Evolutionary conservation across 495 filamentous ascomycete species (phyloP), one percentile per base, ranked within the genome.

Genomic region (Amorphotheca resinae): DNA sequence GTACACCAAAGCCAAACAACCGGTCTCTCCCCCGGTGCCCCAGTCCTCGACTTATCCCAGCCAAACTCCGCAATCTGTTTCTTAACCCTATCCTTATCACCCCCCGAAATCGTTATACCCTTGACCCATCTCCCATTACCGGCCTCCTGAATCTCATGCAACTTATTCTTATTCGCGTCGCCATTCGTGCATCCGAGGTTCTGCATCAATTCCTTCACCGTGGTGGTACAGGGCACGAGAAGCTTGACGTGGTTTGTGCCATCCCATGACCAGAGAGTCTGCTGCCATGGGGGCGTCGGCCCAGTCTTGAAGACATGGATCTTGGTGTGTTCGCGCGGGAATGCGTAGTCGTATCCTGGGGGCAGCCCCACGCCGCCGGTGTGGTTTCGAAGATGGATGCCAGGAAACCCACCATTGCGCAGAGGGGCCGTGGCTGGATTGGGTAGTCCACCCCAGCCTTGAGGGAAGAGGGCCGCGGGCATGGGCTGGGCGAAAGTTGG

Each of bases 361-460:
- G 70, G 67, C 25, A 62, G 59, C 28, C 67, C 68, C 5, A 59
- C 54, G 25, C 78, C 79, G 12, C 76, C 75, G 9, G 70, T 69
- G 12, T 67, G 63, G 41, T 77, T 67, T 16, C 61, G 59, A 28
- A 80, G 52, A 54, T 81, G 74, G 38, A 77, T 60, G 7, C 64
- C 67, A 9, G 70, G 64, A 33, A 79, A 50, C 12, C 2, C 14
- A 28, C 38, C 23, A 18, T 40, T 17, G 1, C 21, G 25, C 3
- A 28, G 7, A 26, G 46, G 22, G 2, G 16, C 20, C 15, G 14
- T 23, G 18, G 43, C 43, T 7, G 25, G 25, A 31, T 26, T 14
- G 18, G 38, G 8, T 14, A 26, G 23, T 4, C 22, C 14, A n/a
- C 22, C 25, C 33, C 33, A 25, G 9, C 18, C n/a, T 40, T 4